Percentiles rank a stretch among this genome's conserved stretches.
These are phyloP conservation scores for Mimosa bimucronata DNA, from an alignment of 306 rosid species.

Conservation along the genomic window DNA sequence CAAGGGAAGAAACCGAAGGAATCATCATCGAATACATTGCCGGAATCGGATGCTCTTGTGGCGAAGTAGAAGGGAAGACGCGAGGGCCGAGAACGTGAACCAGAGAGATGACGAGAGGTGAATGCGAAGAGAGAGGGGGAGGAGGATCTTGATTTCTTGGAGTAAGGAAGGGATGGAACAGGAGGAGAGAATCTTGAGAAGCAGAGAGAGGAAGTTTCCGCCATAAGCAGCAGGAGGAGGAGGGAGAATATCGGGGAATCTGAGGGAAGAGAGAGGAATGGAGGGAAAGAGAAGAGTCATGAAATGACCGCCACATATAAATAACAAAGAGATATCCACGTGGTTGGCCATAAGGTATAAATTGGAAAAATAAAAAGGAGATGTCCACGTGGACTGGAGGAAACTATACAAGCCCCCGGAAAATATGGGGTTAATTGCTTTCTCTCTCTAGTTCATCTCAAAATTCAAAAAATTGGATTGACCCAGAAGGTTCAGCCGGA, in stretches of 20 bases:
- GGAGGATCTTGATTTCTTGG: slow-evolving; percentile 29
- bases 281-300: neutral
- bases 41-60: slow-evolving; percentile 54
- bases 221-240: slow-evolving; percentile 49
- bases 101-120: slow-evolving; percentile 36
- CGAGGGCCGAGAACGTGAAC: slow-evolving; percentile 41
- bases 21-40: slow-evolving; percentile 51
- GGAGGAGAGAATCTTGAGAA: slow-evolving; percentile 51
- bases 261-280: slow-evolving; percentile 1
- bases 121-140: slow-evolving; percentile 32
- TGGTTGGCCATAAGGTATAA: neutral
- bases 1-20: slow-evolving; percentile 73
- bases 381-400: neutral
- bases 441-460: neutral
- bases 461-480: no score
- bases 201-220: slow-evolving; percentile 61
- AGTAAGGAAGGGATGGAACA: slow-evolving; percentile 40
- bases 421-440: neutral
- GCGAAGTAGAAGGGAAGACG: slow-evolving; percentile 60
- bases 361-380: neutral
- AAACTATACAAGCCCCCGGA: no score
- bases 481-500: no score
- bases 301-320: slow-evolving; percentile 38
- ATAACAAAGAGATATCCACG: neutral
- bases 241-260: slow-evolving; percentile 13